These are phyloP conservation scores for Pythium biforme DNA, from an alignment of 352 stramenopile species.

Conservation along the genomic window DNA sequence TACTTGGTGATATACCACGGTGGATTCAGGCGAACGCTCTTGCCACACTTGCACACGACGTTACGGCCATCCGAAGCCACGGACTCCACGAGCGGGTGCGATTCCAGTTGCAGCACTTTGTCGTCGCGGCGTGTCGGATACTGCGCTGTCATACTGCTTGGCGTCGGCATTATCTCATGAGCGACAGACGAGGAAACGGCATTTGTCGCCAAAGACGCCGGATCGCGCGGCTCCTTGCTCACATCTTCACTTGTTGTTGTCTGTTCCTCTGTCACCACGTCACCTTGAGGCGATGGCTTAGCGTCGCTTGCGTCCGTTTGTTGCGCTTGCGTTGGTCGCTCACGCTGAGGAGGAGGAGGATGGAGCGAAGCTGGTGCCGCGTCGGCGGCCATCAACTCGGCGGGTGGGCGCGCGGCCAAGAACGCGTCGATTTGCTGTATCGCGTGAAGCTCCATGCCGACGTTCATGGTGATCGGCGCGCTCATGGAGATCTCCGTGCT, in stretches of 20 bases:
- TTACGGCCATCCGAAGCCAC: constrained; percentile 50
- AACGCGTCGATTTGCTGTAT: constrained; percentile 56
- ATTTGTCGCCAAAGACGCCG: no score
- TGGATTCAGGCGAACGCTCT: constrained; percentile 68
- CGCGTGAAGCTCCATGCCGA: constrained; percentile 55
- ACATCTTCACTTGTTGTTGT: background rate
- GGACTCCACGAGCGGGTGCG: constrained; percentile 53
- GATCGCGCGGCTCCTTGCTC: no score
- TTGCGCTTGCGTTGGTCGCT: no score
- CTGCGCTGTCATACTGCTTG: constrained; percentile 2
- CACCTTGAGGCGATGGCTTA: background rate
- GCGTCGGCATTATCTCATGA: no score
- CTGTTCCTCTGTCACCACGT: background rate
- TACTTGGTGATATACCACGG: constrained; percentile 88
- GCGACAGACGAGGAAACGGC: no score
- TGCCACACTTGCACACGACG: constrained; percentile 69
- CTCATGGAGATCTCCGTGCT: constrained; percentile 44
- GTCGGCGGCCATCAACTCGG: background rate
- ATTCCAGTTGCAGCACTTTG: constrained; percentile 55
- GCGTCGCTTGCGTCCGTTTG: background rate
- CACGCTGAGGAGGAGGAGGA: no score
- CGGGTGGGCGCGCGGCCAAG: constrained; percentile 13
- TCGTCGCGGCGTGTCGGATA: constrained; percentile 59
- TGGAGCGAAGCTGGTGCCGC: background rate
- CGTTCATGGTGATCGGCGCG: constrained; percentile 43